Percentiles rank a stretch among this genome's conserved stretches.
phyloP scores from a whole-genome alignment of 2,329 filamentous ascomycete genomes.

The Exutisphaerella laricina region DNA sequence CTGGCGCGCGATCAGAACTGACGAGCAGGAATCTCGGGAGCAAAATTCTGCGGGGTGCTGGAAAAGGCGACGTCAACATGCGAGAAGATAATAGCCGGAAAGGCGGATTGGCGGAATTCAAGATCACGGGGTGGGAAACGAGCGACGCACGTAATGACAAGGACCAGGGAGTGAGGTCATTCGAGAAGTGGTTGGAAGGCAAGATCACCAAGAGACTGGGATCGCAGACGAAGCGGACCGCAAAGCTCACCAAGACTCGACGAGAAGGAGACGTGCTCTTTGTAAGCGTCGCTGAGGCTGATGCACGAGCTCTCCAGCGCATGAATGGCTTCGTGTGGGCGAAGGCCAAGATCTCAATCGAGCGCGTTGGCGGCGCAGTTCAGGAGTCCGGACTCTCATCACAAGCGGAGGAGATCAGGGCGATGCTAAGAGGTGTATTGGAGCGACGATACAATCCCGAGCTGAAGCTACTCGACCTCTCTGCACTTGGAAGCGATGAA shows the following conservation, averaged over 20 bases:
- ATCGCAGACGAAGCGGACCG: constrained; percentile 28
- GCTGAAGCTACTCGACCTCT: constrained; percentile 75
- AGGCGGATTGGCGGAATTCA: constrained; percentile 32
- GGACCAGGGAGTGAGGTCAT: constrained; percentile 33
- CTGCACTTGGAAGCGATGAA: constrained; percentile 66
- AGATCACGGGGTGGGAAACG: constrained; percentile 39
- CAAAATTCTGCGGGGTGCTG: constrained; percentile 23
- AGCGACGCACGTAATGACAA: constrained; percentile 31
- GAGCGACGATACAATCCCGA: constrained; percentile 65
- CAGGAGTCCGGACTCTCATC: constrained; percentile 14
- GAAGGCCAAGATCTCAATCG: constrained; percentile 35
- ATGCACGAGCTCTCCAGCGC: constrained; percentile 33
- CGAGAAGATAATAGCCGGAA: constrained; percentile 14
- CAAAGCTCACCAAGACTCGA: constrained; percentile 33
- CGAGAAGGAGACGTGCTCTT: constrained; percentile 34
- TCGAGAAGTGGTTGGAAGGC: constrained; percentile 39
- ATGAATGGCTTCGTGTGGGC: constrained; percentile 40
- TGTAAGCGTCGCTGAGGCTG: constrained; percentile 35
- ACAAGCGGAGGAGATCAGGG: constrained; percentile 52
- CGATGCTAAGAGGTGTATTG: constrained; percentile 65
- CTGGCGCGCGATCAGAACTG: constrained; percentile 10
- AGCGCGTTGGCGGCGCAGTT: constrained; percentile 24
- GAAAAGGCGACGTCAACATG: constrained; percentile 27
- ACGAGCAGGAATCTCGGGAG: constrained; percentile 23
- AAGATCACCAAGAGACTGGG: constrained; percentile 33